Evolutionary conservation across 2,329 filamentous ascomycete genomes (phyloP), one percentile per base, ranked within the genome.

Genomic region (Colletotrichum endophyticum): DNA sequence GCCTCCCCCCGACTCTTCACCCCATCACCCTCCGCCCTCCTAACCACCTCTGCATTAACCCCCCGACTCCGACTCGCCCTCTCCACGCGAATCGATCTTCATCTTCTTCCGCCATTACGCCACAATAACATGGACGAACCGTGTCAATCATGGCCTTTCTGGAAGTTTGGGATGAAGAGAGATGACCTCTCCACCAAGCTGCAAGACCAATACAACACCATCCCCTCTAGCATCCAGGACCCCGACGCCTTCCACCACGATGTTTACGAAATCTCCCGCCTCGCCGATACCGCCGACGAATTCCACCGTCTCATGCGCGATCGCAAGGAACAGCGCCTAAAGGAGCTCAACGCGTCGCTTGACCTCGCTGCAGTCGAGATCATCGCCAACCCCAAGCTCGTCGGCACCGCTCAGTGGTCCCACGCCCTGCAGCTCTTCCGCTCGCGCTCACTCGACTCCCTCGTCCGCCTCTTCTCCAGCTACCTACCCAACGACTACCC

Each of bases 161-260:
- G 91, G 90, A 92, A 92, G 83, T 92, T 92, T 85, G 90, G 90
- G 81, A 88, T 92, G 88, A 91, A 90, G 86, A 88, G 87, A 81
- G 87, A 89, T 73, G 90, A 91, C 80, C 88, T 92, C 83, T 89
- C 89, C 81, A 89, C 88, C 70, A 90, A 87, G 69, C 88, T 92
- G 15, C 89, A 92, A 80, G 88, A 91, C 78, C 88, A 89, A 81
- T 92, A 91, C 84, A 92, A 92, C 84, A 92, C 91, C 64, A 84
- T 92, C 70, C 84, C 88, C 67, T 89, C 88, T 68, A 85, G 88
- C 62, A 88, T 92, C 34, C 90, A 91, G 80, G 91, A 92, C 83
- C 88, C 89, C 78, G 89, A 91, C 77, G 90, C 91, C 69, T 92
- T 92, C 77, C 89, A 92, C 81, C 89, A 91, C 82, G 91, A 92